Evolutionary conservation across 768 basidiomycete species (phyloP), one percentile per base, ranked within the genome.

Genomic region (Cyclocybe aegerita): DNA sequence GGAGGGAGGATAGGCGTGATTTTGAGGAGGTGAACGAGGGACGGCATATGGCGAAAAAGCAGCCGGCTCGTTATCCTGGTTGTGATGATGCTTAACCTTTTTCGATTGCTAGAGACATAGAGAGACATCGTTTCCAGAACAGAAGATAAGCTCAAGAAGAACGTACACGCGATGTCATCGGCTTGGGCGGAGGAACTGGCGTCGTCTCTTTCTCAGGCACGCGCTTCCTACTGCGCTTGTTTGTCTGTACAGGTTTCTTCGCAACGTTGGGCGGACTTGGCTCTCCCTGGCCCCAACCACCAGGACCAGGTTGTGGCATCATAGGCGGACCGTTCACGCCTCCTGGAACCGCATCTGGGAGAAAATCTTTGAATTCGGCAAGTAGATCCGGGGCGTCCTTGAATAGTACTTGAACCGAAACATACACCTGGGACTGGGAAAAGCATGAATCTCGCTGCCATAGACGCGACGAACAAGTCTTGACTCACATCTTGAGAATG

Each of bases 311-410:
- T 53, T 81, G 80, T 7, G 82, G 78, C 44, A 82, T 63, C 44
- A 83, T 77, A n/a, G 71, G 68, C 6, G 76, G 62, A 17, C 75
- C 72, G 23, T 70, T 70, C n/a, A 70, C 67, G 9, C 66, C 62
- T 14, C 71, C 66, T 4, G 75, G 72, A 30, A 75, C 74, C 7
- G 75, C 79, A 51, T 89, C 86, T 5, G 89, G 88, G 5, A 93
- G 69, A 58, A 93, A 93, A 58, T 83, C 85, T 60, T 85, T 87
- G 74, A 93, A 93, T 61, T 91, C 90, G 9, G 78, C 79, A 50
- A 93, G 68, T 50, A 93, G 74, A 55, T 93, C 91, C 3, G 82
- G 86, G 1, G 88, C 85, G 58, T 89, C 85, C 65, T 88, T 86
- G 73, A 93, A 93, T 41, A 93, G 74, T 60, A 77, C 71, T 55